A percentile compares a stretch with the other conserved stretches of the same genome.
These are phyloP conservation scores for Retiboletus fuscus DNA, from an alignment of 1,284 basidiomycete species.

Conservation along the genomic window DNA sequence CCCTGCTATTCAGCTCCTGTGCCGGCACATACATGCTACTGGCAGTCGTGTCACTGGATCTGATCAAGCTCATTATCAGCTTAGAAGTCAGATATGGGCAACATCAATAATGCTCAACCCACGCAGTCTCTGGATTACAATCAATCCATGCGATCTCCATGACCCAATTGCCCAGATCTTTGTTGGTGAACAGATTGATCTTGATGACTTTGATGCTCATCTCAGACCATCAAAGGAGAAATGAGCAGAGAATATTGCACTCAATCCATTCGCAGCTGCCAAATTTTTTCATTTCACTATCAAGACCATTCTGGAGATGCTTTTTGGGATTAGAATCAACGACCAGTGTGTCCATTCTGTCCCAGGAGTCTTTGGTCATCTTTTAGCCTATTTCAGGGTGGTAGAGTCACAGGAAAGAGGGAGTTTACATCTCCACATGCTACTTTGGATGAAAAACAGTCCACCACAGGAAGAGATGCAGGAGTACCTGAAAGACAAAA, in stretches of 20 bases:
- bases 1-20: background rate
- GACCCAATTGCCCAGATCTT: conserved; percentile 53
- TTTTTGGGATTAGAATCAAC: conserved; percentile 51
- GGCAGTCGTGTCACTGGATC: background rate
- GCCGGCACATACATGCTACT: background rate
- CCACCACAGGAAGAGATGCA: background rate
- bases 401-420: conserved; percentile 35
- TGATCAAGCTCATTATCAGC: background rate
- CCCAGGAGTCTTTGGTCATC: conserved; percentile 15
- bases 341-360: background rate
- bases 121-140: conserved; percentile 20
- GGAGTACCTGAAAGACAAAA: background rate
- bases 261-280: conserved; percentile 53
- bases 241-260: conserved; percentile 49
- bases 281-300: conserved; percentile 57
- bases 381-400: conserved; percentile 22
- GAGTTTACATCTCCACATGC: conserved; percentile 35
- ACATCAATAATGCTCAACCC: conserved; percentile 25
- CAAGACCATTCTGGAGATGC: conserved; percentile 33
- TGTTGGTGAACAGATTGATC: conserved; percentile 52
- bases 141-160: conserved; percentile 48
- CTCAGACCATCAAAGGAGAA: conserved; percentile 44
- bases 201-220: conserved; percentile 47
- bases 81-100: conserved; percentile 32
- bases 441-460: conserved; percentile 29